A percentile compares a stretch with the other conserved stretches of the same genome.
Evolutionary conservation across 495 filamentous ascomycete species (phyloP).

Genomic region (Penicillium crystallinum): DNA sequence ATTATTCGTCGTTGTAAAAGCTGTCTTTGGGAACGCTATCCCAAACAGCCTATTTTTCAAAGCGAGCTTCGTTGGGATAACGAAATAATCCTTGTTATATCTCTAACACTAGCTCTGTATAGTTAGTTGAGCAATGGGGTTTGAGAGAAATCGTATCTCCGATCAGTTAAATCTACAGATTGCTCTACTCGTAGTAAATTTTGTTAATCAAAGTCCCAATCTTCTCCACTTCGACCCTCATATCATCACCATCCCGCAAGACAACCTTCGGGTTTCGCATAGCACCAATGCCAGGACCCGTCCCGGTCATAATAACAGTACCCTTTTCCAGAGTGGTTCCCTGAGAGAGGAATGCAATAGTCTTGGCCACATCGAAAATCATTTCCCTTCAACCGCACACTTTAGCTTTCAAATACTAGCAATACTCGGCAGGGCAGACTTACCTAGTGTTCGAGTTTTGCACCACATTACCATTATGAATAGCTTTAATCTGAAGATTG

Average conservation of each 20-base stretch:
- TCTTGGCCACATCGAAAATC: conserved; percentile 60
- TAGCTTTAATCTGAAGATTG: conserved; percentile 49
- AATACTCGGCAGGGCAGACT: background rate
- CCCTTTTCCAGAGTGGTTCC: conserved; percentile 65
- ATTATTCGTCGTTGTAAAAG: too few relatives aligned
- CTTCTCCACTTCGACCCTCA: conserved; percentile 41
- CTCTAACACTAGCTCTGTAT: too few relatives aligned
- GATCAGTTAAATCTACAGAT: too few relatives aligned
- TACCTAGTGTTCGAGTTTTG: conserved; percentile 40
- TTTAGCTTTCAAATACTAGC: background rate
- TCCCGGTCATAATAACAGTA: conserved; percentile 69
- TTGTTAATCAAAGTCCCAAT: conserved; percentile 20
- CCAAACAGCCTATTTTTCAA: too few relatives aligned
- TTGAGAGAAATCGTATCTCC: too few relatives aligned
- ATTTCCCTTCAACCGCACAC: conserved; percentile 33
- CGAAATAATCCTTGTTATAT: too few relatives aligned
- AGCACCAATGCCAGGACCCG: conserved; percentile 31
- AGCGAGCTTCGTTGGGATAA: too few relatives aligned
- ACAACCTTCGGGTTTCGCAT: conserved; percentile 39
- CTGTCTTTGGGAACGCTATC: too few relatives aligned
- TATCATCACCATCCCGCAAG: conserved; percentile 46
- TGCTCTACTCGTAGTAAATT: conserved; percentile 13
- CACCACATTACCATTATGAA: conserved; percentile 50
- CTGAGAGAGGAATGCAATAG: conserved; percentile 57
- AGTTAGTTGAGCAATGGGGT: too few relatives aligned